Evolutionary conservation across 2,329 filamentous ascomycete species (phyloP).

Genomic region (Parastagonospora avenae): DNA sequence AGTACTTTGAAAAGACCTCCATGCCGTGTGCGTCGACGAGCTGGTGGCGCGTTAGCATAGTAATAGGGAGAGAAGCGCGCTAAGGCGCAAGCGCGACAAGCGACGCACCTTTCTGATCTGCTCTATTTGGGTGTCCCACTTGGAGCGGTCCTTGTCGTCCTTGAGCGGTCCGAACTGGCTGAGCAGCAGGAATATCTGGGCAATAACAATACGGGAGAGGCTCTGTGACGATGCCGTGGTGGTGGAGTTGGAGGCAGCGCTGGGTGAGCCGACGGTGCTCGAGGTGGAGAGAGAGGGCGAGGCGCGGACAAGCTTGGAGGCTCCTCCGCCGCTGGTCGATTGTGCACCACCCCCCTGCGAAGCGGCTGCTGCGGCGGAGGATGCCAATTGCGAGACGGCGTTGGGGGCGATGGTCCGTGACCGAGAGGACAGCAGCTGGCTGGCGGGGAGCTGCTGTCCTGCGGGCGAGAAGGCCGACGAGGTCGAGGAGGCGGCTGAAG

Average conservation of each 20-base stretch:
- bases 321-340: conserved; percentile 59
- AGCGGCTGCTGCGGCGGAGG: conserved; percentile 58
- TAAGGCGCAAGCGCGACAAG: conserved; percentile 7
- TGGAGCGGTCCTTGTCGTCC: conserved; percentile 86
- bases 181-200: conserved; percentile 91
- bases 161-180: conserved; percentile 76
- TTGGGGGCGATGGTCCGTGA: conserved; percentile 61
- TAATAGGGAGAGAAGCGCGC: not conserved
- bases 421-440: conserved; percentile 62
- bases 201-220: conserved; percentile 90
- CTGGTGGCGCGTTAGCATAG: conserved; percentile 54
- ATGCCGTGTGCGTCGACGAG: conserved; percentile 98
- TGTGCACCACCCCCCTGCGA: conserved; percentile 58
- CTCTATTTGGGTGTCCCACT: conserved; percentile 91
- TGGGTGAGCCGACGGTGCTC: conserved; percentile 60
- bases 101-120: conserved; percentile 84
- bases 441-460: conserved; percentile 60
- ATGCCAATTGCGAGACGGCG: conserved; percentile 60
- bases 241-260: conserved; percentile 54
- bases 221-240: conserved; percentile 48
- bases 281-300: conserved; percentile 64
- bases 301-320: conserved; percentile 62
- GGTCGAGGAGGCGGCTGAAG: conserved; percentile 59
- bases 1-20: conserved; percentile 97
- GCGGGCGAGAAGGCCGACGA: conserved; percentile 60